Conservation (phyloP, 164 flowering plant species). For the Liriodendron chinense region DNA sequence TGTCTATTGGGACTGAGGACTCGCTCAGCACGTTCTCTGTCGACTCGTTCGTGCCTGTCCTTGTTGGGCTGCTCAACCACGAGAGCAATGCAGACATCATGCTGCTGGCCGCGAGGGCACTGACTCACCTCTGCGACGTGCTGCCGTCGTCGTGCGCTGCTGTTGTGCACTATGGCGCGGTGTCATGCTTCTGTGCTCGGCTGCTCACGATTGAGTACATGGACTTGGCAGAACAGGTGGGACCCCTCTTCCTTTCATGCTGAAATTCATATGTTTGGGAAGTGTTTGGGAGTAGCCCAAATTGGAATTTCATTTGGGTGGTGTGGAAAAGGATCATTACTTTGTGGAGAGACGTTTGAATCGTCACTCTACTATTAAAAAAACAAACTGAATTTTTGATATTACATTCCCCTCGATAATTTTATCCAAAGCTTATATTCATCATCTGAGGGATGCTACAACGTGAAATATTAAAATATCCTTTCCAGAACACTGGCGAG, state of each 20-base stretch:
- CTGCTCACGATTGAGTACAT: slow-evolving; percentile 95
- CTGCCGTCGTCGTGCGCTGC: slow-evolving; percentile 96
- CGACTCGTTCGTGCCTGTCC: slow-evolving; percentile 92
- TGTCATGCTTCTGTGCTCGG: slow-evolving; percentile 80
- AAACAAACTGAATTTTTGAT: no score
- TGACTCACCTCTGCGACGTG: slow-evolving; percentile 91
- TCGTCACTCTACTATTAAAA: no score
- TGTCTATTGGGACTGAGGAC: slow-evolving; percentile 95
- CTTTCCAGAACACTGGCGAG: no score
- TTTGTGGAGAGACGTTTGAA: no score
- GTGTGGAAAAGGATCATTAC: no score
- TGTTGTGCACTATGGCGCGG: slow-evolving; percentile 95
- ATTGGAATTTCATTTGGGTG: no score
- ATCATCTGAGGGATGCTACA: no score
- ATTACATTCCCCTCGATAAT: no score
- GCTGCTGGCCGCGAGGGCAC: slow-evolving; percentile 96
- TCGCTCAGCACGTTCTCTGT: slow-evolving; percentile 91
- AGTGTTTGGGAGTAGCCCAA: neutral
- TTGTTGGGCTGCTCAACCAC: slow-evolving; percentile 87
- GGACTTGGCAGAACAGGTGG: slow-evolving; percentile 99
- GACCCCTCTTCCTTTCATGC: neutral
- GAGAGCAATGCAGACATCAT: slow-evolving; percentile 95
- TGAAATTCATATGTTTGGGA: neutral
- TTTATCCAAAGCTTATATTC: no score
- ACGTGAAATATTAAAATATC: no score